Percentiles rank a stretch among this genome's conserved stretches.
Evolutionary conservation across 345 rosid genomes (phyloP).

Genomic region (Syzygium aromaticum): DNA sequence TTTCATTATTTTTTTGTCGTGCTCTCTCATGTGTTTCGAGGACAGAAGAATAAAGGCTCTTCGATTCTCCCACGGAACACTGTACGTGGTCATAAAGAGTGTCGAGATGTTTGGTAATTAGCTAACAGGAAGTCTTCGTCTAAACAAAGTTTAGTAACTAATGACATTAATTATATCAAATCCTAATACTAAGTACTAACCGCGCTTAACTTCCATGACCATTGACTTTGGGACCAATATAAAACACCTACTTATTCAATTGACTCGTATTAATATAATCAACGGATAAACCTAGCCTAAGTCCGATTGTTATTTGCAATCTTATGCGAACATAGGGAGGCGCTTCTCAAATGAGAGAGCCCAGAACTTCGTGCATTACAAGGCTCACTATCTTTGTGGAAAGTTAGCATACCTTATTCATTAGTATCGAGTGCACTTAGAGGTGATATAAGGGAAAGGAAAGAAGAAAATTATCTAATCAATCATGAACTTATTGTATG

Average conservation of each 20-base stretch:
- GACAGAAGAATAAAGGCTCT: background rate
- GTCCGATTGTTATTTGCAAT: background rate
- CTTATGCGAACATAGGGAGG: background rate
- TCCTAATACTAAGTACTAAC: background rate
- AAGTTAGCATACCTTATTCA: background rate
- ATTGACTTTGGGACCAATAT: background rate
- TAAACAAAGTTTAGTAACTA: background rate
- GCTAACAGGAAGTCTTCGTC: background rate
- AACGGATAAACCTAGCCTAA: background rate
- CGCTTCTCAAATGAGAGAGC: background rate
- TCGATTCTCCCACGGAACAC: background rate
- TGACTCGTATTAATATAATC: background rate
- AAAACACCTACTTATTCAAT: background rate
- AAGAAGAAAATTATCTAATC: background rate
- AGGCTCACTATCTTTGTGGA: background rate
- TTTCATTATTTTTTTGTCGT: background rate
- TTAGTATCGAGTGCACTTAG: background rate
- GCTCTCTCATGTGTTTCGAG: background rate
- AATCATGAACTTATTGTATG: background rate
- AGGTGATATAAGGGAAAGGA: background rate
- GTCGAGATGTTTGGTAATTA: background rate
- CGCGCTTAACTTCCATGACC: background rate
- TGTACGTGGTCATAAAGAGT: background rate
- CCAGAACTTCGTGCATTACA: background rate
- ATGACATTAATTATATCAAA: background rate